A percentile compares a stretch with the other conserved stretches of the same genome.
Evolutionary conservation across 768 basidiomycete species (phyloP).

Genomic region (Agrocybe pediades): DNA sequence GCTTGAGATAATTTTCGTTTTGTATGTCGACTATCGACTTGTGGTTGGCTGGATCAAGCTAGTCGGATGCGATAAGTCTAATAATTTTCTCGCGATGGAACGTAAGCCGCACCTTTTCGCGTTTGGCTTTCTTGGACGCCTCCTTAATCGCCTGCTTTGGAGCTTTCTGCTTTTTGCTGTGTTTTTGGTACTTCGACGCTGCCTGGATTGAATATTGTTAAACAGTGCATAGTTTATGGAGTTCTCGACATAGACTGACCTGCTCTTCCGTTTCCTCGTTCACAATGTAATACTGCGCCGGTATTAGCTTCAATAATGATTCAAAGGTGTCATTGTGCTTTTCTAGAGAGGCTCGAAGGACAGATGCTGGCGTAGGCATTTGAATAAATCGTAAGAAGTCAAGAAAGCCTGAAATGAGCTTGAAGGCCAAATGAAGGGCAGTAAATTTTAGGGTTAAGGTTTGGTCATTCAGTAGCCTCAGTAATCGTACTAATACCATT

Average conservation of each 20-base stretch:
- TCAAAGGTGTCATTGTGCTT: constrained; percentile 88
- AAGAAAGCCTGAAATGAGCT: no score
- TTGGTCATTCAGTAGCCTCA: background rate
- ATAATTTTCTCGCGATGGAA: constrained; percentile 2
- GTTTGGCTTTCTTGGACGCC: constrained; percentile 84
- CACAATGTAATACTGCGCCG: constrained; percentile 85
- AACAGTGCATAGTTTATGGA: background rate
- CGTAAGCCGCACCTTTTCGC: constrained; percentile 75
- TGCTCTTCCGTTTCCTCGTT: constrained; percentile 68
- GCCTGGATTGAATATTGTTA: constrained; percentile 31
- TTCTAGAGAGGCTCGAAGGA: constrained; percentile 68
- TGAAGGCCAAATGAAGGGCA: background rate
- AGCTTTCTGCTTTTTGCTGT: constrained; percentile 83
- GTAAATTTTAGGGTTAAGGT: background rate
- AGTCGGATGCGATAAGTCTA: background rate
- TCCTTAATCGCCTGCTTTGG: constrained; percentile 89
- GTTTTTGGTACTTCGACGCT: constrained; percentile 77
- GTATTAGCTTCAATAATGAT: constrained; percentile 80
- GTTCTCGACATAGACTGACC: constrained; percentile 36
- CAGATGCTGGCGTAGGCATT: constrained; percentile 52
- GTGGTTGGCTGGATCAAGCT: constrained; percentile 95
- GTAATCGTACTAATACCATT: background rate
- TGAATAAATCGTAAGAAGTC: no score
- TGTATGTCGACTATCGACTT: constrained; percentile 75
- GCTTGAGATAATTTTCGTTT: constrained; percentile 45